Conservation (phyloP, 106 monocot species). For the Cymbidium sinense region DNA sequence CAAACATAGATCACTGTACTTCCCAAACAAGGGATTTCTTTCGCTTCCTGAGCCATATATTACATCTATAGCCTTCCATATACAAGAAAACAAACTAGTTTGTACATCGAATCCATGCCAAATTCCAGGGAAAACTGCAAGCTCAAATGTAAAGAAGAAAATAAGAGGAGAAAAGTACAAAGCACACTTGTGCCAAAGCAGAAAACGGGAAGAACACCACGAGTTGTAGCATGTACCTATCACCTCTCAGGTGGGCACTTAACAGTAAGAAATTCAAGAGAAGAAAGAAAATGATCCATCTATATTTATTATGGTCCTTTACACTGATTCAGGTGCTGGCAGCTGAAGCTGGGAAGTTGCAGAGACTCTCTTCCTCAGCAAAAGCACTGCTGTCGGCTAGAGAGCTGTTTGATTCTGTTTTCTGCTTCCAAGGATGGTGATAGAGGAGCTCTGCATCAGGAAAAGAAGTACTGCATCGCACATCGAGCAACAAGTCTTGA, state of each 20-base stretch:
- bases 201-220: background rate
- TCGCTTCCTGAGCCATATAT: constrained; percentile 4
- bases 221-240: background rate
- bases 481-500: constrained; percentile 43
- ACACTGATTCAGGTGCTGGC: constrained; percentile 12
- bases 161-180: background rate
- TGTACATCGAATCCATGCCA: background rate
- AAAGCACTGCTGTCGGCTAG: constrained; percentile 16
- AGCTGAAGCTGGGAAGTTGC: constrained; percentile 31
- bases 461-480: constrained; percentile 33
- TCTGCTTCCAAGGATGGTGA: constrained; percentile 28
- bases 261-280: background rate
- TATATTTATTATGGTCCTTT: background rate
- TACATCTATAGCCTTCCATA: background rate
- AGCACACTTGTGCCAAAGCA: background rate
- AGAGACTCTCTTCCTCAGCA: constrained; percentile 29
- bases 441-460: constrained; percentile 54
- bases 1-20: background rate
- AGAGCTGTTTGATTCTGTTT: constrained; percentile 12
- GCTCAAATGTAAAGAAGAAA: background rate
- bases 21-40: constrained; percentile 3
- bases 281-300: background rate
- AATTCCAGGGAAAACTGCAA: constrained; percentile 4
- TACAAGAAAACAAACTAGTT: constrained; percentile 10
- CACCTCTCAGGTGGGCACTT: background rate